Conservation (phyloP, 495 filamentous ascomycete genomes). For the Talaromyces proteolyticus region DNA sequence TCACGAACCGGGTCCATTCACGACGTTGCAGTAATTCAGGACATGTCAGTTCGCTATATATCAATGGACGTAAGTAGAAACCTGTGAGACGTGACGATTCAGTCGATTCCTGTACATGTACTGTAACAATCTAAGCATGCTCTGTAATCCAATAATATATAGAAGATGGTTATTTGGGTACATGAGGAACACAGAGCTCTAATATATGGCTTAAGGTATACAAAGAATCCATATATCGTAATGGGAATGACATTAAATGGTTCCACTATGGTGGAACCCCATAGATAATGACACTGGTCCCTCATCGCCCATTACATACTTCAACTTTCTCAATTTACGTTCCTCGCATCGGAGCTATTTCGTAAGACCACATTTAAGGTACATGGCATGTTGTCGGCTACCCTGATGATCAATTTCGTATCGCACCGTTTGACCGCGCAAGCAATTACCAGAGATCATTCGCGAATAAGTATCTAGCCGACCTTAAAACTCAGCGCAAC, state of each 20-base stretch:
- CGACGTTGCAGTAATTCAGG: constrained; percentile 12
- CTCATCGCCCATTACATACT: constrained; percentile 28
- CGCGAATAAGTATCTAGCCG: constrained; percentile 25
- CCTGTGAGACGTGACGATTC: background rate
- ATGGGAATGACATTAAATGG: too few species aligned
- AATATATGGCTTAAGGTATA: too few species aligned
- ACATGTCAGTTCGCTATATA: background rate
- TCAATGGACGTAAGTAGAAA: background rate
- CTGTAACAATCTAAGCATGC: too few species aligned
- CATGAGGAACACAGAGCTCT: too few species aligned
- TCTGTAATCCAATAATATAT: too few species aligned
- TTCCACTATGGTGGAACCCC: too few species aligned
- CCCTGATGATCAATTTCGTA: constrained; percentile 24
- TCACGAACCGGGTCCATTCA: constrained; percentile 24
- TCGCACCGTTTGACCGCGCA: constrained; percentile 24
- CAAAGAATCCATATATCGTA: too few species aligned
- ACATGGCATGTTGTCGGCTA: constrained; percentile 26
- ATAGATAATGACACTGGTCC: too few species aligned
- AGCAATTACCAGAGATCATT: constrained; percentile 26
- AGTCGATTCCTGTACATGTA: too few species aligned
- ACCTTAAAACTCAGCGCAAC: constrained; percentile 34
- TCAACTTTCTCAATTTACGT: constrained; percentile 31
- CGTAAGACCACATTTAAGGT: constrained; percentile 18
- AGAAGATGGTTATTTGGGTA: too few species aligned
- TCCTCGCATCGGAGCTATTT: constrained; percentile 30